Percentiles rank a stretch among this genome's conserved stretches.
Conservation (phyloP, 805 yeast genomes). For the Candida rishiriensis region DNA sequence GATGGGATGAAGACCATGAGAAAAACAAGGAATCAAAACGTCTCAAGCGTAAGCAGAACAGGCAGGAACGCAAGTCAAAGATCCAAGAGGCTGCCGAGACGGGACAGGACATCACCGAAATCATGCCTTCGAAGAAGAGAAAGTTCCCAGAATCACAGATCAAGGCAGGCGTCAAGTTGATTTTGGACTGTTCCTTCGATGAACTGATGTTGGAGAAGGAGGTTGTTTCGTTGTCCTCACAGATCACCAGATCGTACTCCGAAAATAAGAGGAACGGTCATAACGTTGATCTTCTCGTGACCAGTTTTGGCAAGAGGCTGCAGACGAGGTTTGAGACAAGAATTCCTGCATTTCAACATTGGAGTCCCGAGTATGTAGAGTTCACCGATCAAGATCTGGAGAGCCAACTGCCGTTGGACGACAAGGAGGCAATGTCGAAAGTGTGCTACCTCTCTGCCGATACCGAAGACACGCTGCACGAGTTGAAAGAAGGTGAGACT, state of each 20-base stretch:
- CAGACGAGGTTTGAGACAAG: slow-evolving; percentile 63
- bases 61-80: slow-evolving; percentile 25
- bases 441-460: slow-evolving; percentile 81
- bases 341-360: slow-evolving; percentile 53
- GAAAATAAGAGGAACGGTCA: slow-evolving; percentile 60
- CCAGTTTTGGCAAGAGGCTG: slow-evolving; percentile 63
- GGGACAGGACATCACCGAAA: slow-evolving; percentile 34
- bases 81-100: slow-evolving; percentile 33
- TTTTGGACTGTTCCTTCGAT: slow-evolving; percentile 91
- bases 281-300: slow-evolving; percentile 54
- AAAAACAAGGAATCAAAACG: slow-evolving; percentile 50
- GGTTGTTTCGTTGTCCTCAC: slow-evolving; percentile 67
- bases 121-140: slow-evolving; percentile 30
- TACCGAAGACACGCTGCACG: slow-evolving; percentile 63
- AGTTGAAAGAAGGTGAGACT: slow-evolving; percentile 62
- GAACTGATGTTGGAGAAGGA: slow-evolving; percentile 78
- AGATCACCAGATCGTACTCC: slow-evolving; percentile 77
- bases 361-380: slow-evolving; percentile 55
- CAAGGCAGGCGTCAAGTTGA: slow-evolving; percentile 46
- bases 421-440: slow-evolving; percentile 25
- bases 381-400: slow-evolving; percentile 40
- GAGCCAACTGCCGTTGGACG: slow-evolving; percentile 22
- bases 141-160: slow-evolving; percentile 42
- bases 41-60: slow-evolving; percentile 47
- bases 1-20: slow-evolving; percentile 64